Conservation (phyloP, 2,329 filamentous ascomycete genomes). For the Bipolaris cookei region DNA sequence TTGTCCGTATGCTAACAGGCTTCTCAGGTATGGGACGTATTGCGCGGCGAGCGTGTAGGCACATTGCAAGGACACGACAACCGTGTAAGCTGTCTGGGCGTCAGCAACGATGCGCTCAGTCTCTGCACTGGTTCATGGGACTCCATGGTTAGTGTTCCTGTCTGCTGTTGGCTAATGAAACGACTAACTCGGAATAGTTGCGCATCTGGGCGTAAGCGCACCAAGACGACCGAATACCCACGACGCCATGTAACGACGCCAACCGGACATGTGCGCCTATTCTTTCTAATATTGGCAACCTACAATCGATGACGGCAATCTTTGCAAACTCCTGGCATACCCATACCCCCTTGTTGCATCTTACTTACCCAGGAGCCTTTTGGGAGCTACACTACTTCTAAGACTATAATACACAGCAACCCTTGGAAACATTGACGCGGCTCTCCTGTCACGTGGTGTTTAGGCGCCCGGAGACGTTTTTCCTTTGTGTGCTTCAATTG, state of each 20-base stretch:
- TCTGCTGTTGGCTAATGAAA: constrained; percentile 1
- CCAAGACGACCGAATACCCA: constrained; percentile 23
- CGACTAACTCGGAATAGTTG: constrained; percentile 49
- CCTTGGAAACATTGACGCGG: constrained; percentile 36
- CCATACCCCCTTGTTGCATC: constrained; percentile 36
- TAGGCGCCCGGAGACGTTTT: constrained; percentile 43
- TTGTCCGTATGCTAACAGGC: constrained; percentile 20
- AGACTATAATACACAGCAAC: constrained; percentile 42
- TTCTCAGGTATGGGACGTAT: constrained; percentile 93
- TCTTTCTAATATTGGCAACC: constrained; percentile 32
- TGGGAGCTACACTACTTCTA: constrained; percentile 26
- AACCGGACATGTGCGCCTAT: constrained; percentile 39
- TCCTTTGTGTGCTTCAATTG: constrained; percentile 15
- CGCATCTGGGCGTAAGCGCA: constrained; percentile 59
- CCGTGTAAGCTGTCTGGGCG: constrained; percentile 96
- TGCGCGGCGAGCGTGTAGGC: constrained; percentile 94
- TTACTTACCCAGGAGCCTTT: constrained; percentile 27
- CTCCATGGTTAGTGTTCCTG: constrained; percentile 77
- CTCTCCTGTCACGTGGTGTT: constrained; percentile 36
- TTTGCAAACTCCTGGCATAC: constrained; percentile 32
- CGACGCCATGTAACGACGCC: constrained; percentile 43
- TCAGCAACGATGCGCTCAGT: constrained; percentile 99
- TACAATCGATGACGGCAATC: constrained; percentile 36
- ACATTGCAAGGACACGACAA: constrained; percentile 98
- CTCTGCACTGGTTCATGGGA: constrained; percentile 99